Evolutionary conservation across 176 grass and related monocot species (phyloP).

Genomic region (Hyparrhenia diplandra): DNA sequence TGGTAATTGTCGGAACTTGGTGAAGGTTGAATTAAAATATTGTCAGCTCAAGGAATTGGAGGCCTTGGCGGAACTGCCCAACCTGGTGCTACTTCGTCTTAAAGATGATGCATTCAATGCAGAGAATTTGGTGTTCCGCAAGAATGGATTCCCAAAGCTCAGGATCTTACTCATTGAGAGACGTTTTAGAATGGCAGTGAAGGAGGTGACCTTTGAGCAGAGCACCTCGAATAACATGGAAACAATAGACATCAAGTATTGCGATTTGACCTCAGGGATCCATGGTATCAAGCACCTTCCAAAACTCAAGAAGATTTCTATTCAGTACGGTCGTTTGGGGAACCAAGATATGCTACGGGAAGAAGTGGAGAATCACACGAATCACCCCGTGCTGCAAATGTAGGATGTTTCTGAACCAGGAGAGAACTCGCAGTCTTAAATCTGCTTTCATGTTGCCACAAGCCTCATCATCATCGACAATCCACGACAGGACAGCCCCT

Average conservation of each 20-base stretch:
- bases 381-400: background rate
- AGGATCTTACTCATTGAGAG: too few species aligned
- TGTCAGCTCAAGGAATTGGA: background rate
- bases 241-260: rapidly evolving
- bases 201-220: too few species aligned
- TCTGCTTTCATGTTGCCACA: too few species aligned
- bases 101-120: rapidly evolving
- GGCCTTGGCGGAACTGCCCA: background rate
- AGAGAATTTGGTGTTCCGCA: background rate
- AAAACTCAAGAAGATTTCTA: background rate
- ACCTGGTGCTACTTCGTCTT: background rate
- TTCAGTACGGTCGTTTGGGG: rapidly evolving
- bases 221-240: background rate
- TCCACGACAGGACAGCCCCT: too few species aligned
- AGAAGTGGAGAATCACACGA: background rate
- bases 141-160: background rate
- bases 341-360: background rate
- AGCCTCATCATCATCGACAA: background rate
- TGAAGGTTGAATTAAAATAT: background rate
- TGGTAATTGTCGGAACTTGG: background rate
- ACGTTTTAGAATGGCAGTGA: too few species aligned
- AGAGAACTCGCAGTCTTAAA: too few species aligned
- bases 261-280: background rate
- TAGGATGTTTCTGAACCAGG: rapidly evolving
- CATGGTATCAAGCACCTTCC: background rate